Evolutionary conservation across 2,329 filamentous ascomycete species (phyloP).

Genomic region (Fusarium brevicatenulatum): DNA sequence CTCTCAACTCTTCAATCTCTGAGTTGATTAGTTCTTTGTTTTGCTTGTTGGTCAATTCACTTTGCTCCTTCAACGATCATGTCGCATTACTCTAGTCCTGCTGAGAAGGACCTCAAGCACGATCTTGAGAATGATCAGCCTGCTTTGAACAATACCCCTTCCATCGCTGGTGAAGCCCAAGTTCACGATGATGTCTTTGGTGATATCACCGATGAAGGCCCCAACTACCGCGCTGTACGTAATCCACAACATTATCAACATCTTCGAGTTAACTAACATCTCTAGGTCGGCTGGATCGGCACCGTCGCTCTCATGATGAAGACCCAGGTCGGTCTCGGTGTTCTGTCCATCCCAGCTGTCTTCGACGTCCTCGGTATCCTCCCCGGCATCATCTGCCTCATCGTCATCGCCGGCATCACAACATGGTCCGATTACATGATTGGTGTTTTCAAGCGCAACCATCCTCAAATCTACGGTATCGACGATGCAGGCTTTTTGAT

Average conservation of each 20-base stretch:
- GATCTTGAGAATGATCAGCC: constrained; percentile 16
- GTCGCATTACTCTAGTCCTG: constrained; percentile 22
- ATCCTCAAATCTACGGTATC: constrained; percentile 63
- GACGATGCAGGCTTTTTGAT: constrained; percentile 62
- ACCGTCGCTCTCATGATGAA: constrained; percentile 60
- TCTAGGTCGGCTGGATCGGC: constrained; percentile 55
- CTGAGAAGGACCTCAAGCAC: constrained; percentile 29
- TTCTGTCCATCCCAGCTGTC: constrained; percentile 59
- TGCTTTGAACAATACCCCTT: constrained; percentile 1
- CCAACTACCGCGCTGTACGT: constrained; percentile 47
- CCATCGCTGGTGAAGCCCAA: not conserved
- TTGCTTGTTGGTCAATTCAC: not conserved
- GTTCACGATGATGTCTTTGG: constrained; percentile 47
- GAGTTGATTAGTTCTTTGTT: constrained; percentile 17
- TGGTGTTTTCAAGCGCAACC: constrained; percentile 61
- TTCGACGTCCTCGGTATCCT: constrained; percentile 59
- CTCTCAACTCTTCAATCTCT: constrained; percentile 9
- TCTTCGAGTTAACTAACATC: not conserved
- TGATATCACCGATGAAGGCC: constrained; percentile 44
- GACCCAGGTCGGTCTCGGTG: constrained; percentile 57
- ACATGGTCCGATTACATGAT: constrained; percentile 62
- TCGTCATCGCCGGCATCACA: constrained; percentile 55
- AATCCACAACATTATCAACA: not conserved
- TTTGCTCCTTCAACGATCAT: constrained; percentile 8
- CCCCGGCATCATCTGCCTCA: constrained; percentile 57